Percentiles rank a stretch among this genome's conserved stretches.
Evolutionary conservation across 257 asterid genomes (phyloP).

Genomic region (Petunia secreta): DNA sequence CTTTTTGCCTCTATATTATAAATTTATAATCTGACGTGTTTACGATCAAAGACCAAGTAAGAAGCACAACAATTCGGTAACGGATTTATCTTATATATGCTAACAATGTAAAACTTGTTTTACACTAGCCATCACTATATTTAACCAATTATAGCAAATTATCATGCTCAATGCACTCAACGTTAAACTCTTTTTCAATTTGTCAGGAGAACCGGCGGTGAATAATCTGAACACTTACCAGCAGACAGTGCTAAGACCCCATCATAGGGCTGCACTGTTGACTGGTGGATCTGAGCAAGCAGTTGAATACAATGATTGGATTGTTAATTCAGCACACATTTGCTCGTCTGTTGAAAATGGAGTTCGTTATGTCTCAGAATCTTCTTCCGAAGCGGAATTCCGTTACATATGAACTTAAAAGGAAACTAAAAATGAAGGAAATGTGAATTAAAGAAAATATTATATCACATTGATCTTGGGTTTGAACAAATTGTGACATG

Average conservation of each 20-base stretch:
- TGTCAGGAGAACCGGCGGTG: constrained; percentile 31
- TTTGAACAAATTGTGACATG: not conserved
- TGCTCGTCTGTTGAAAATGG: constrained; percentile 19
- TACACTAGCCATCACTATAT: not conserved
- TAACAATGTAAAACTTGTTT: not conserved
- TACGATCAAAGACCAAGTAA: not conserved
- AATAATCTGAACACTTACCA: constrained; percentile 15
- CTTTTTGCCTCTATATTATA: not conserved
- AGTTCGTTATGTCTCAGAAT: constrained; percentile 29
- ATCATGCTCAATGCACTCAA: not conserved
- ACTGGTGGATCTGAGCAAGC: constrained; percentile 32
- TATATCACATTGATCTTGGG: not conserved
- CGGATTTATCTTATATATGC: not conserved
- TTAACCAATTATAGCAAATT: not conserved
- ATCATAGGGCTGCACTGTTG: constrained; percentile 23
- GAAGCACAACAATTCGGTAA: not conserved
- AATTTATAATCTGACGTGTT: not conserved
- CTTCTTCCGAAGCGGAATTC: constrained; percentile 35
- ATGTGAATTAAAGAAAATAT: not conserved
- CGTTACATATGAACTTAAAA: not conserved
- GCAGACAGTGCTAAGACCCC: not conserved
- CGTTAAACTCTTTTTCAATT: not conserved
- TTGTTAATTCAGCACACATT: not conserved
- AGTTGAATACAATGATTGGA: constrained; percentile 31
- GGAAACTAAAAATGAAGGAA: not conserved